These are phyloP conservation scores for Tilletia indica DNA, from an alignment of 1,284 basidiomycete species.

Conservation along the genomic window DNA sequence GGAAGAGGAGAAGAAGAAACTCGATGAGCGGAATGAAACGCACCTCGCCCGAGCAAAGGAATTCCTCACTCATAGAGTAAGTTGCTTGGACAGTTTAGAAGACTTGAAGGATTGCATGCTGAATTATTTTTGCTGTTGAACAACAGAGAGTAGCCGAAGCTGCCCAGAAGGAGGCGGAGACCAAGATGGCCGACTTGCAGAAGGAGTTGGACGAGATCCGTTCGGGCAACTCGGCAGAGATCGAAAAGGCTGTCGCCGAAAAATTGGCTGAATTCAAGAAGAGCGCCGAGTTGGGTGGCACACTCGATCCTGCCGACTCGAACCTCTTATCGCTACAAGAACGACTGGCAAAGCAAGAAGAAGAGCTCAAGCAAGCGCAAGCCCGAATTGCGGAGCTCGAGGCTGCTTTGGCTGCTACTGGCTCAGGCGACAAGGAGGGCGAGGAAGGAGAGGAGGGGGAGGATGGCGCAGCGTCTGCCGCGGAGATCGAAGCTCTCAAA, in stretches of 20 bases:
- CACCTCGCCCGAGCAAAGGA: slow-evolving; percentile 38
- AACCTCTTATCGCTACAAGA: slow-evolving; percentile 17
- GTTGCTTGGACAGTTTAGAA: neutral
- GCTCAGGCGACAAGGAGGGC: neutral
- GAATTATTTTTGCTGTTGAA: too few species aligned
- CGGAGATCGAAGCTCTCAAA: slow-evolving; percentile 32
- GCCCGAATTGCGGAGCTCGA: slow-evolving; percentile 46
- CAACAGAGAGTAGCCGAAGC: slow-evolving; percentile 13
- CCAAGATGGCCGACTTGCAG: slow-evolving; percentile 20
- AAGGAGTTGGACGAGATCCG: slow-evolving; percentile 35
- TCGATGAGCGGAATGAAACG: slow-evolving; percentile 37
- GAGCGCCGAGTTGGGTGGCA: slow-evolving; percentile 12
- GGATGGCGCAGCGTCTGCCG: slow-evolving; percentile 6
- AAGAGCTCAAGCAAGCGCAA: slow-evolving; percentile 18
- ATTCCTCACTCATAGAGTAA: slow-evolving; percentile 24
- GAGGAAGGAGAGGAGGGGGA: slow-evolving; percentile 33
- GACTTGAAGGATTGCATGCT: neutral
- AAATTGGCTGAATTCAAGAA: slow-evolving; percentile 21
- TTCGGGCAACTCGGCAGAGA: slow-evolving; percentile 37
- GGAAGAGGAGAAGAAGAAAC: slow-evolving; percentile 35
- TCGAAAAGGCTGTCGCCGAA: slow-evolving; percentile 39
- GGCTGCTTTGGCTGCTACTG: slow-evolving; percentile 33
- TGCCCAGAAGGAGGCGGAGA: slow-evolving; percentile 7
- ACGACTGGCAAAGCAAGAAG: slow-evolving; percentile 21
- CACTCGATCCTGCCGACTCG: neutral